Evolutionary conservation across 2,329 filamentous ascomycete species (phyloP), one percentile per base, ranked within the genome.

Genomic region (Diplodia corticola): DNA sequence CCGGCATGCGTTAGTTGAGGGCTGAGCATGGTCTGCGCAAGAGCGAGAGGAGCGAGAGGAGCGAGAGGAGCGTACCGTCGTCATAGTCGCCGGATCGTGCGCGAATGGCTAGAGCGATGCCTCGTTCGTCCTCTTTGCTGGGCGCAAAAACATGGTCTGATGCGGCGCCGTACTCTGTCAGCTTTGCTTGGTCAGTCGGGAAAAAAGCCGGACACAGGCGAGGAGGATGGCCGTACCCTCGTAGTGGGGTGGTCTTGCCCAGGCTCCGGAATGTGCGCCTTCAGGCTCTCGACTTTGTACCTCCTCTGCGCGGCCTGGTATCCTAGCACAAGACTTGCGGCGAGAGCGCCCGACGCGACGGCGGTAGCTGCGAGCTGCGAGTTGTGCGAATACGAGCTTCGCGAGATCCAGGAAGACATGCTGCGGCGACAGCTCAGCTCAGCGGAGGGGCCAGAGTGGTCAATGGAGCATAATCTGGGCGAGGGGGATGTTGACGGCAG

Each of bases 281-380:
- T 89, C 66, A 89, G 72, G 57, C 86, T 80, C 65, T 83, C 78
- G 24, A 88, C 81, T 57, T 82, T 83, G 70, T 85, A 84, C 72
- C 81, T 82, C 67, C 85, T 80, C 69, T 80, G 81, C 40, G 84
- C 80, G 64, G 84, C 81, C 72, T 88, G 86, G 63, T 85, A 81
- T 3, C 85, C 84, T 54, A 88, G 77, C 54, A 88, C 86, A 1
- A 84, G 81, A 69, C 81, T 80, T 4, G 79, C 81, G 28, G 83
- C 81, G 5, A 84, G 72, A 7, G 79, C 78, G 12, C 80, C 80
- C 4, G 83, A 83, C 10, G 83, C 76, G 24, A 91, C 81, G 2
- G 91, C 91, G 0, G 91, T 92, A 3, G 89, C 86, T 20, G 88
- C 85, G 40, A 95, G 81, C 75, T 93, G 91, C 49, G 81, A 77